These are phyloP conservation scores for Didymella pomorum DNA, from an alignment of 2,329 filamentous ascomycete species.

Conservation along the genomic window DNA sequence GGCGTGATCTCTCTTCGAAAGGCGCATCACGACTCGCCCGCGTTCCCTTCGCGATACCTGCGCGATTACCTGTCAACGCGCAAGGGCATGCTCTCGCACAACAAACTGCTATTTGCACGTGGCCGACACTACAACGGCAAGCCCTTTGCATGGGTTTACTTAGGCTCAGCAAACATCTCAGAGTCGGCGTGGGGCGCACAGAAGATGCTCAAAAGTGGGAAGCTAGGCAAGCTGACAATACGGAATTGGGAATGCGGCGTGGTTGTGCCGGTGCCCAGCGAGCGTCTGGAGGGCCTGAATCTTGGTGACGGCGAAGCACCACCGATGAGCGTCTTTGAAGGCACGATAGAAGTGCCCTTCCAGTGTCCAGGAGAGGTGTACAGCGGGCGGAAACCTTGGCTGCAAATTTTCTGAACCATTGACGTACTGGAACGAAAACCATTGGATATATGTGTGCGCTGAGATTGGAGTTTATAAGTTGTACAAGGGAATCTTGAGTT, in stretches of 20 bases:
- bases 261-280: conserved; percentile 66
- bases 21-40: conserved; percentile 73
- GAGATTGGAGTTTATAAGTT: not conserved
- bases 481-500: not conserved
- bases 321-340: conserved; percentile 61
- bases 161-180: conserved; percentile 90
- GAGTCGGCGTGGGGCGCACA: conserved; percentile 93
- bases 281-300: conserved; percentile 23
- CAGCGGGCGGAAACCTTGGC: conserved; percentile 36
- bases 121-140: conserved; percentile 37
- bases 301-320: conserved; percentile 28
- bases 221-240: conserved; percentile 72
- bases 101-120: conserved; percentile 69
- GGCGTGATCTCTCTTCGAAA: conserved; percentile 84
- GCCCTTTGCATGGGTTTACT: conserved; percentile 75
- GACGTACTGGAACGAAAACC: not conserved
- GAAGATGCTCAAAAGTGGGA: conserved; percentile 71
- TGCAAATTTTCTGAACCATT: not conserved
- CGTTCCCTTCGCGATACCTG: conserved; percentile 76
- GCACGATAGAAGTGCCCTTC: conserved; percentile 70
- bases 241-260: conserved; percentile 98
- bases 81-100: conserved; percentile 82
- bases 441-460: not conserved
- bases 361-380: conserved; percentile 64
- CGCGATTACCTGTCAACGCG: conserved; percentile 78